Evolutionary conservation across 371 early-diverging fungal genomes (phyloP), one percentile per base, ranked within the genome.

Genomic region (Haplosporangium sp.): DNA sequence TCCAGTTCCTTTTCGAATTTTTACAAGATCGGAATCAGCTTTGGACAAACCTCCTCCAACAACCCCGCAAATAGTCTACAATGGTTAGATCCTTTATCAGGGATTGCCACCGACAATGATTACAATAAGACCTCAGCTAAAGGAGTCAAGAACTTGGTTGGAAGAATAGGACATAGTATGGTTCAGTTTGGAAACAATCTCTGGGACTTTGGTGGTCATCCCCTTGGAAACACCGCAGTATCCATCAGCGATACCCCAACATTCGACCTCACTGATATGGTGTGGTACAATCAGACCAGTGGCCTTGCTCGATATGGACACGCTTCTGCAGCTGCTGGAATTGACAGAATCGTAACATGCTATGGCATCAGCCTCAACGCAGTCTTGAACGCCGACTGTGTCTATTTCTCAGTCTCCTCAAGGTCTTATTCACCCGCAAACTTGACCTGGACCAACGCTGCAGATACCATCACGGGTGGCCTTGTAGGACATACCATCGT

Each of bases 191-290:
- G 55, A 19, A 72, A 61, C 61, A 74, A 61, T 6, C 65, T 74
- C 5, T 75, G 68, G 65, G 47, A 53, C 4, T 57, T 69, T 53
- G 82, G 82, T n/a, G 82, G 82, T 4, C 38, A 44, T 10, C n/a
- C 11, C 19, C 20, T 40, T 15, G 10, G 40, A 35, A 27, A 3
- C 8, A 15, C 15, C 55, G 11, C 60, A 11, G 50, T 34, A 9
- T 2, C 67, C 11, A 34, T 55, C 1, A 11, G 55, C 4, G 82
- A 81, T 34, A 68, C 75, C 1, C 72, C 72, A 13, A 42, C 50
- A 11, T 75, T 58, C 19, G 69, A 75, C 17, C 19, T 63, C 65
- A 57, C 59, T 9, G 52, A 44, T 13, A 44, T 38, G 2, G 37
- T 19, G 2, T 74, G 82, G 75, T 52, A 55, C 34, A 65, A 48